These are phyloP conservation scores for Paramecium sexaurelia DNA, from an alignment of 73 alveolate genomes.

Conservation along the genomic window DNA sequence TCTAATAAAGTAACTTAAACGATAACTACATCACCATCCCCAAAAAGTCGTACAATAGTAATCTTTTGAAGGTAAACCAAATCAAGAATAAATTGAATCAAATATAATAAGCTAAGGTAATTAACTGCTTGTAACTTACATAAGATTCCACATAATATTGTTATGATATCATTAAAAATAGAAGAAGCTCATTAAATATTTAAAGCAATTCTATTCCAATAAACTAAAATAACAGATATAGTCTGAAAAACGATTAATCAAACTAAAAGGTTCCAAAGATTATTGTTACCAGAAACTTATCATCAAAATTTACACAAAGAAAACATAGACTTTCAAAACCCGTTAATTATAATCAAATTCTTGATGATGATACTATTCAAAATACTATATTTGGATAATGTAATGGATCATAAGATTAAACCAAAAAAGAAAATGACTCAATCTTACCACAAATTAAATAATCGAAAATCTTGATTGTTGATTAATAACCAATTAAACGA, in stretches of 20 bases:
- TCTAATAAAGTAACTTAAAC: background rate
- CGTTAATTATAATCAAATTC: background rate
- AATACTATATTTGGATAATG: background rate
- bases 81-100: background rate
- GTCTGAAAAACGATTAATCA: background rate
- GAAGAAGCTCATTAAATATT: background rate
- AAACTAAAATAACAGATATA: background rate
- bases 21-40: background rate
- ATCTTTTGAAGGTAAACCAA: background rate
- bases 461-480: background rate
- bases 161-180: background rate
- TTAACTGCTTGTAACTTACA: background rate
- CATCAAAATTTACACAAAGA: background rate
- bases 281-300: background rate
- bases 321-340: background rate
- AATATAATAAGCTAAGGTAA: background rate
- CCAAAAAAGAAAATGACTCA: background rate
- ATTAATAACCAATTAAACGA: background rate
- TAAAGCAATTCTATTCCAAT: background rate
- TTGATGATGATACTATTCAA: background rate
- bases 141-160: background rate
- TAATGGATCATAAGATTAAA: background rate
- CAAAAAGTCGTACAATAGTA: background rate
- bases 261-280: background rate
- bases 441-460: background rate